These are phyloP conservation scores for Pichia sorboxylosa DNA, from an alignment of 1,139 yeast genomes.

Conservation along the genomic window DNA sequence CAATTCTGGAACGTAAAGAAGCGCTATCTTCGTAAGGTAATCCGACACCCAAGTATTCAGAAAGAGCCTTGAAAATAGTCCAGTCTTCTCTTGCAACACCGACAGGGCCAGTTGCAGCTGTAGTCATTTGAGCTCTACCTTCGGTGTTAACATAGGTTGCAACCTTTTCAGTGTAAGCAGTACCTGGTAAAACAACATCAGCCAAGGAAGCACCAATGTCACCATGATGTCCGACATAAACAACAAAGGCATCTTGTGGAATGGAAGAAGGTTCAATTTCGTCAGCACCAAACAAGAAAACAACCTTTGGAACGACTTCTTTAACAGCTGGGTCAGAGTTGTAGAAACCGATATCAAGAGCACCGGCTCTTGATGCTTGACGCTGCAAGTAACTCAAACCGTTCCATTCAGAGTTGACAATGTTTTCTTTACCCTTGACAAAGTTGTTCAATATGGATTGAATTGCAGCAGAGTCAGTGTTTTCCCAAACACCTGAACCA, in stretches of 20 bases:
- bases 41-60: slow-evolving; percentile 62
- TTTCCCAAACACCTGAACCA: slow-evolving; percentile 72
- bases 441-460: slow-evolving; percentile 55
- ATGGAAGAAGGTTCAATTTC: slow-evolving; percentile 59
- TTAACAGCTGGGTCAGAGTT: slow-evolving; percentile 37
- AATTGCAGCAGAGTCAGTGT: slow-evolving; percentile 52
- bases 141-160: slow-evolving; percentile 88
- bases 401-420: slow-evolving; percentile 68
- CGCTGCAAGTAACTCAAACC: slow-evolving; percentile 76
- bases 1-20: slow-evolving; percentile 59
- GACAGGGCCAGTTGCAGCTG: slow-evolving; percentile 87
- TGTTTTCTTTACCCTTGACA: slow-evolving; percentile 45
- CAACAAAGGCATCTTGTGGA: slow-evolving; percentile 79
- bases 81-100: slow-evolving; percentile 90
- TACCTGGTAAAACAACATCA: slow-evolving; percentile 77
- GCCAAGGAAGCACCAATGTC: slow-evolving; percentile 83
- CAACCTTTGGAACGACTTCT: slow-evolving; percentile 54
- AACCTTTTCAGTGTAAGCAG: slow-evolving; percentile 81
- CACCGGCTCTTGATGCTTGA: slow-evolving; percentile 80
- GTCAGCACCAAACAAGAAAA: slow-evolving; percentile 78
- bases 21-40: slow-evolving; percentile 71
- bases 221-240: slow-evolving; percentile 91
- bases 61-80: slow-evolving; percentile 76
- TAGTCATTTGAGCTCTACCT: slow-evolving; percentile 76
- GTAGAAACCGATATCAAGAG: slow-evolving; percentile 74